A percentile compares a stretch with the other conserved stretches of the same genome.
Evolutionary conservation across 352 stramenopile genomes (phyloP).

Genomic region (Phytophthora pseudosyringae): DNA sequence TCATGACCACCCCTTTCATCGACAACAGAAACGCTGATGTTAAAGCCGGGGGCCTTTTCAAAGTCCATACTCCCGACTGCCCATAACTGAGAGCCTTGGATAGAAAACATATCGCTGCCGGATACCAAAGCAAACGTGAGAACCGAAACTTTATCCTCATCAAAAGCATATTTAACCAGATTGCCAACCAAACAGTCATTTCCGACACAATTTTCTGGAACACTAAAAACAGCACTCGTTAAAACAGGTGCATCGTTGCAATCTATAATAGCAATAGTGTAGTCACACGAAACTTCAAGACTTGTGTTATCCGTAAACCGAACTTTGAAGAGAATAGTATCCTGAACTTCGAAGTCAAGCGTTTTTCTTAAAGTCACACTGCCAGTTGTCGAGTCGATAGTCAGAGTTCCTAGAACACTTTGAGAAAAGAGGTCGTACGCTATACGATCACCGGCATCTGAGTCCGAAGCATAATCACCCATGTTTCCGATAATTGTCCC

Average conservation of each 20-base stretch:
- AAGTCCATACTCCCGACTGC: slow-evolving; percentile 21
- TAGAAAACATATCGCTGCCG: slow-evolving; percentile 11
- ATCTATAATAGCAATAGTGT: slow-evolving; percentile 47
- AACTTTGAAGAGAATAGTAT: slow-evolving; percentile 43
- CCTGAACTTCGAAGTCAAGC: slow-evolving; percentile 54
- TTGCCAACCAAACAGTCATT: slow-evolving; percentile 52
- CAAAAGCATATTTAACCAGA: slow-evolving; percentile 43
- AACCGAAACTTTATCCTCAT: slow-evolving; percentile 50
- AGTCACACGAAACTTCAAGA: slow-evolving; percentile 51
- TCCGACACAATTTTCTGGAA: slow-evolving; percentile 52
- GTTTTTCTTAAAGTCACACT: slow-evolving; percentile 25
- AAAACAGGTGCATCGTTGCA: slow-evolving; percentile 54
- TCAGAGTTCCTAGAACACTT: slow-evolving; percentile 5
- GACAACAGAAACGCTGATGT: slow-evolving; percentile 30
- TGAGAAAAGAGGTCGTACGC: slow-evolving; percentile 19
- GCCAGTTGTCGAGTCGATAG: slow-evolving; percentile 26
- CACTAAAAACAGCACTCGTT: slow-evolving; percentile 47
- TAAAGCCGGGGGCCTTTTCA: slow-evolving; percentile 27
- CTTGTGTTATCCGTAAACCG: slow-evolving; percentile 52
- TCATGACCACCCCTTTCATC: slow-evolving; percentile 31
- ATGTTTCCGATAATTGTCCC: slow-evolving; percentile 16
- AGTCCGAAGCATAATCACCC: slow-evolving; percentile 11
- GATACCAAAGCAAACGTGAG: slow-evolving; percentile 39
- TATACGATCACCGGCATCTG: slow-evolving; percentile 21
- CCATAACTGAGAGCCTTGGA: slow-evolving; percentile 31